Evolutionary conservation across 2,329 filamentous ascomycete genomes (phyloP).

Genomic region (Colletotrichum lentis): DNA sequence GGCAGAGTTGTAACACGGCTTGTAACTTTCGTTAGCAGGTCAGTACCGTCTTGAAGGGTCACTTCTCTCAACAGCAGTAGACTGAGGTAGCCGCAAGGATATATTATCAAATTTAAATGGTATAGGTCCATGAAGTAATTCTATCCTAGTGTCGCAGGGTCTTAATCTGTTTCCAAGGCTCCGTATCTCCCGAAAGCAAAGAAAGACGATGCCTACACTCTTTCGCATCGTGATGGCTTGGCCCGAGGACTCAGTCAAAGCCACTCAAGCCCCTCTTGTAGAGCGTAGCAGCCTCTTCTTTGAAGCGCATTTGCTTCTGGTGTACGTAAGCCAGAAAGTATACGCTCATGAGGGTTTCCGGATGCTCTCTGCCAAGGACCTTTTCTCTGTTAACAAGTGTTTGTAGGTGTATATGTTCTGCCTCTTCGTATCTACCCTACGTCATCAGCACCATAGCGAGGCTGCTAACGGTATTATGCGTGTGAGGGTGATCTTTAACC

Average conservation of each 20-base stretch:
- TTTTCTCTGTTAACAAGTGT: neutral
- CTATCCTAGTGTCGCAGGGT: too few species aligned
- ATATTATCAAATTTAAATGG: too few species aligned
- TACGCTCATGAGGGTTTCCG: neutral
- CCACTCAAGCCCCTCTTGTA: neutral
- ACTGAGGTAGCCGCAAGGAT: too few species aligned
- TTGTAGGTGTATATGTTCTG: neutral
- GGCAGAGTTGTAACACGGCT: too few species aligned
- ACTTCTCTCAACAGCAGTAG: too few species aligned
- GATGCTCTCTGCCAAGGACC: neutral
- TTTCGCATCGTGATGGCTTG: neutral
- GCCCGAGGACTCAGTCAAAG: neutral
- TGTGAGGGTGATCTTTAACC: constrained; percentile 35
- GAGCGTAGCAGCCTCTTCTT: neutral
- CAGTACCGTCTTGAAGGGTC: too few species aligned
- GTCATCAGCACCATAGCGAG: neutral
- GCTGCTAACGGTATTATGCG: neutral
- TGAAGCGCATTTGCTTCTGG: neutral
- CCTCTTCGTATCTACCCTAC: neutral
- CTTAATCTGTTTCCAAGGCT: too few species aligned
- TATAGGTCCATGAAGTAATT: too few species aligned
- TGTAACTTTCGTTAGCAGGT: too few species aligned
- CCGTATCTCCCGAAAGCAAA: neutral
- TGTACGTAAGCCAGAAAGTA: neutral
- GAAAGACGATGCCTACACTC: neutral